Evolutionary conservation across 129 eudicot genomes (phyloP), one percentile per base, ranked within the genome.

Genomic region (sunflower (Helianthus annuus)): DNA sequence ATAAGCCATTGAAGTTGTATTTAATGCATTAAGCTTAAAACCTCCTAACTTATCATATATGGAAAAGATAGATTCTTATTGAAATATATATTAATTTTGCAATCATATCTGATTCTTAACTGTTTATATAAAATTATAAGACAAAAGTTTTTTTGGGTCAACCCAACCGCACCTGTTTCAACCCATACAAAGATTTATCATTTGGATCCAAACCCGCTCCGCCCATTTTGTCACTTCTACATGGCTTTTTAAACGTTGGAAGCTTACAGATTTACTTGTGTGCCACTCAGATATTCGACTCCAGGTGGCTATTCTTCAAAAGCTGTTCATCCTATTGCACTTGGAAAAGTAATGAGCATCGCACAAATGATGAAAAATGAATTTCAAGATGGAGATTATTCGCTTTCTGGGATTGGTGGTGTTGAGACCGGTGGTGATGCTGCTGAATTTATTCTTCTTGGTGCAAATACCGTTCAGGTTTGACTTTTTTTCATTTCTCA

Each of bases 321-420:
- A 81, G 99, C 97, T 48, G 99, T 94, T 38, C 99, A 90, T 81
- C 99, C 99, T 24, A 90, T 94, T 73, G 99, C 99, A 19, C 99
- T 94, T 79, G 99, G 80, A 46, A 94, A 88, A 84, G 97, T 94
- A 61, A 94, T 94, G 99, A 94, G 64, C 74, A 94, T 94, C 79
- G 96, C 99, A 45, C 86, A 86, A 80, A 94, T 94, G 99, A 94
- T 94, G 99, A 90, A 90, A 55, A 73, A 84, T 0, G 97, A 90
- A 64, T 94, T 87, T 76, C 71, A 65, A 14, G 93, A 82, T 51
- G 72, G 77, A 66, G 94, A 83, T 4, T 78, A 66, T 66, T 95
- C 99, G 16, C 87, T 95, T 75, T 95, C 99, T 59, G 99, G 86
- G 40, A 95, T 95, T 68, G 99, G 99, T 72, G 99, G 99, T 16